Conservation (phyloP, 495 filamentous ascomycete genomes). For the Aspergillus mulundensis region DNA sequence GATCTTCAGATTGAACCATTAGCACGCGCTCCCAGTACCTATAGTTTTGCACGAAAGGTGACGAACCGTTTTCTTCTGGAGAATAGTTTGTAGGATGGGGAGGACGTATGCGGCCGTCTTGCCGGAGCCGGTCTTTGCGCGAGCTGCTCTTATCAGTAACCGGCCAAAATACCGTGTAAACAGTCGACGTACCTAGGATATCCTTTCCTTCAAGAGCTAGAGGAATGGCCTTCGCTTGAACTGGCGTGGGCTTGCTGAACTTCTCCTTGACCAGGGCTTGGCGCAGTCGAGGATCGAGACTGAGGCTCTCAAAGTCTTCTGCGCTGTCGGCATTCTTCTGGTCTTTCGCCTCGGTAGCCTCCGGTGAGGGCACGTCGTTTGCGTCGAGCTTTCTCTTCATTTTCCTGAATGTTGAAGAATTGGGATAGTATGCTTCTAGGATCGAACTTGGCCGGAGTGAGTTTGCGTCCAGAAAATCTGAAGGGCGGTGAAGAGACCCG, state of each 20-base stretch:
- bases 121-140: conserved; percentile 88
- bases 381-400: conserved; percentile 67
- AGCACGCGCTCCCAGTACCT: not conserved
- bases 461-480: conserved; percentile 39
- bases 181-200: conserved; percentile 60
- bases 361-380: conserved; percentile 51
- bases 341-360: conserved; percentile 25
- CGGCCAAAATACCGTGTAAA: not conserved
- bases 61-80: conserved; percentile 68
- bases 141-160: conserved; percentile 47
- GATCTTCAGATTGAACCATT: conserved; percentile 19
- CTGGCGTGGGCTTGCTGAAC: conserved; percentile 77
- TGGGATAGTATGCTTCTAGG: not conserved
- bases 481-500: conserved; percentile 37
- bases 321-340: conserved; percentile 17
- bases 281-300: conserved; percentile 78
- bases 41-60: not conserved
- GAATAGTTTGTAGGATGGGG: conserved; percentile 75
- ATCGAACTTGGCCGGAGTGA: conserved; percentile 7
- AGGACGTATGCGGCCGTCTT: conserved; percentile 98
- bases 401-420: conserved; percentile 13
- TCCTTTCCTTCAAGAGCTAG: conserved; percentile 86
- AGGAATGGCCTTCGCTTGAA: conserved; percentile 85
- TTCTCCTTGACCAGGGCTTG: conserved; percentile 81
- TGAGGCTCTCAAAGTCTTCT: conserved; percentile 49